phyloP scores from a whole-genome alignment of 2,329 filamentous ascomycete species.

The Emmonsia crescens region DNA sequence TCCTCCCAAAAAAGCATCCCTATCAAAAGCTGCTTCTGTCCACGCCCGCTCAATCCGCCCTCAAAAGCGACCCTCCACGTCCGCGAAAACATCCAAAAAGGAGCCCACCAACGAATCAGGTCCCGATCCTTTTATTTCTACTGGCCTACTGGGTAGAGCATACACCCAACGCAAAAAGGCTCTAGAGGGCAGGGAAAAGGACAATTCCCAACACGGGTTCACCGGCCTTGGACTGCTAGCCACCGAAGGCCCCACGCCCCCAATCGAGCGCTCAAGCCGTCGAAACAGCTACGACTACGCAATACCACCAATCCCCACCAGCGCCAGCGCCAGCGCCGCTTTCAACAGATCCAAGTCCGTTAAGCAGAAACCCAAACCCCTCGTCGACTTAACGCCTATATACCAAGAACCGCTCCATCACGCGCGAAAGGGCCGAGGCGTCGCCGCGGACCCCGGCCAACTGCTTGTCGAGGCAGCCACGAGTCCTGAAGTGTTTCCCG shows the following conservation, averaged over 20 bases:
- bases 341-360: conserved; percentile 38
- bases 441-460: conserved; percentile 31
- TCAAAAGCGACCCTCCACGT: not conserved
- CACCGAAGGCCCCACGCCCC: conserved; percentile 12
- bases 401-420: conserved; percentile 51
- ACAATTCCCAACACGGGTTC: conserved; percentile 33
- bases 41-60: not conserved
- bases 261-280: conserved; percentile 7
- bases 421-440: conserved; percentile 25
- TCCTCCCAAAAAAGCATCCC: not conserved
- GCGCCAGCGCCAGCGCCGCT: conserved; percentile 18
- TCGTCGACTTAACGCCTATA: conserved; percentile 56
- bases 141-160: conserved; percentile 29
- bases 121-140: conserved; percentile 26
- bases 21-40: not conserved
- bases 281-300: conserved; percentile 19
- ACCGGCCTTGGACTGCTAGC: conserved; percentile 43
- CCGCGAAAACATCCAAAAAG: not conserved
- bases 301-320: not conserved
- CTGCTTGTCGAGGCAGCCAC: conserved; percentile 35
- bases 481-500: conserved; percentile 25
- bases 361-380: conserved; percentile 44
- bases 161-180: conserved; percentile 31
- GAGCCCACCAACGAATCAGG: not conserved
- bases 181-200: conserved; percentile 30